phyloP scores from a whole-genome alignment of 225 moss, liverwort and hornwort genomes.

The Bryoerythrophyllum caledonicum region DNA sequence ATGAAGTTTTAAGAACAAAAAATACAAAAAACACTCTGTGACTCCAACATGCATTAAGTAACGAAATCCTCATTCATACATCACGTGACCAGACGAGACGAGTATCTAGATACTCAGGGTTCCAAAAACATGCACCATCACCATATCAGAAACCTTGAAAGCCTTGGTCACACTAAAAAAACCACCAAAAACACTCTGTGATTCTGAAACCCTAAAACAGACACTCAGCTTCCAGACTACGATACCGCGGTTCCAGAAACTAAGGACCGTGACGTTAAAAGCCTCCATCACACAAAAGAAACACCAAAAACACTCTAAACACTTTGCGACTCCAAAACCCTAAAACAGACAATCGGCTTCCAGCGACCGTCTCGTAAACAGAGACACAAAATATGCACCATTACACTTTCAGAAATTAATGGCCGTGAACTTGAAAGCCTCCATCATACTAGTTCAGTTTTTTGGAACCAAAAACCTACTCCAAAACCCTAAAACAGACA shows the following conservation, averaged over 20 bases:
- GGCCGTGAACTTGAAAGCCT: too few species aligned
- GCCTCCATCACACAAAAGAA: not conserved
- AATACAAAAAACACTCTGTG: too few species aligned
- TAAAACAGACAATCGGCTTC: not conserved
- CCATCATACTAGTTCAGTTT: not conserved
- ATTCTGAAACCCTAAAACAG: conserved; percentile 10
- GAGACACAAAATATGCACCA: not conserved
- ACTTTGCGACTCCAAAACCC: conserved; percentile 18
- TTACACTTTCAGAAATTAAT: too few species aligned
- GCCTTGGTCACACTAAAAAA: not conserved
- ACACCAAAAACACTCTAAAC: too few species aligned
- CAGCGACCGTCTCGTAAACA: not conserved
- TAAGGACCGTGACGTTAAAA: not conserved
- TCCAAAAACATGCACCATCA: not conserved
- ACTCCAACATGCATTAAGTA: not conserved
- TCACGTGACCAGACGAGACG: not conserved
- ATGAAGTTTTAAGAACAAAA: too few species aligned
- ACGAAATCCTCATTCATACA: not conserved
- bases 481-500: conserved; percentile 7
- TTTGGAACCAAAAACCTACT: not conserved
- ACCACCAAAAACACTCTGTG: not conserved
- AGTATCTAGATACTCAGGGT: not conserved
- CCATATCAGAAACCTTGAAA: too few species aligned
- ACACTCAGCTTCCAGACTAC: not conserved
- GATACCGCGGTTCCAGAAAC: too few species aligned